Evolutionary conservation across 257 asterid species (phyloP).

Genomic region (Solanum corneliomulleri): DNA sequence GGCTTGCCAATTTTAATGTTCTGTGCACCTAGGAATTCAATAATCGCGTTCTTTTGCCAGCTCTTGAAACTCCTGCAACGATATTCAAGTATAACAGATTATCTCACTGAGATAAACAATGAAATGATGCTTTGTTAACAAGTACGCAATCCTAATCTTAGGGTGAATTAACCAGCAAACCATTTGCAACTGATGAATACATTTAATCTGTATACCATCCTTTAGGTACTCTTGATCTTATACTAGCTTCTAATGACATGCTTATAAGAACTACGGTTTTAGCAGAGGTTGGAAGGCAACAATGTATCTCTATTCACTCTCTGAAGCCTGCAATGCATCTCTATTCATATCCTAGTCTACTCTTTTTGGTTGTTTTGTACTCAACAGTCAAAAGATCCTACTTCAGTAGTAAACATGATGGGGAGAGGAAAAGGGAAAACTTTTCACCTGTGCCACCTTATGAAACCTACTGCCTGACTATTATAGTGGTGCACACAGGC

Average conservation of each 20-base stretch:
- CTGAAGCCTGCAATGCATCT: neutral
- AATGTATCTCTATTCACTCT: neutral
- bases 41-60: slow-evolving; percentile 86
- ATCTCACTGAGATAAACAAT: neutral
- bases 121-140: neutral
- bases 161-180: too few relatives aligned
- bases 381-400: neutral
- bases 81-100: neutral
- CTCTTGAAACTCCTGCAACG: slow-evolving; percentile 86
- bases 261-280: neutral
- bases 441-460: too few relatives aligned
- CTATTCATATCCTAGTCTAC: neutral
- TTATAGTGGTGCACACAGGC: too few relatives aligned
- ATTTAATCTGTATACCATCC: too few relatives aligned
- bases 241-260: neutral
- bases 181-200: too few relatives aligned
- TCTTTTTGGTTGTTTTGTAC: neutral
- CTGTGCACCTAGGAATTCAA: slow-evolving; percentile 40
- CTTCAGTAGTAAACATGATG: neutral
- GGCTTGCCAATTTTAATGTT: slow-evolving; percentile 73
- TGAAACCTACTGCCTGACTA: too few relatives aligned
- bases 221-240: neutral
- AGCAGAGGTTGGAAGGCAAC: neutral
- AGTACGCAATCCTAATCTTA: too few relatives aligned
- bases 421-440: neutral